Base-by-base conservation (phyloP, 352 stramenopile species). In the Globisporangium cystogenes region DNA sequence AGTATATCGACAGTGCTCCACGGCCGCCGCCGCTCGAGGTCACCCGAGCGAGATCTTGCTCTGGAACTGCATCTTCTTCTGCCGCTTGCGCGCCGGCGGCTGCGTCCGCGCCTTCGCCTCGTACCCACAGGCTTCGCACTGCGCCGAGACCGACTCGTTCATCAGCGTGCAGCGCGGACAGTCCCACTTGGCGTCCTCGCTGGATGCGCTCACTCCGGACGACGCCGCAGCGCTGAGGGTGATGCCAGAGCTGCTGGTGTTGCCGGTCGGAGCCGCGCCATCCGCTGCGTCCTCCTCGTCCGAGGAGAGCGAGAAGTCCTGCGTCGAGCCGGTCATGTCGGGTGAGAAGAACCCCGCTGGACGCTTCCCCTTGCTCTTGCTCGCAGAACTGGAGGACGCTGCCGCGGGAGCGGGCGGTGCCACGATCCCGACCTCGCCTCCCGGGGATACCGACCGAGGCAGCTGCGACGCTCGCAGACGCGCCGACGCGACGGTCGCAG, bases 161-260 rank as follows among this genome's bases (percentile, higher is more conserved):
- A 92, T 68, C 60, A 92, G 68, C 59, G 81, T 92, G 72, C 81
- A 92, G 27, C 78, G 72, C 40, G 73, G 83, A 51, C 81, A 92
- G 40, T 86, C 70, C 81, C 81, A 92, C 27, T 80, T 70, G 33
- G 36, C 70, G 18, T 68, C 69, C n/a, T 59, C 59, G 1, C 31
- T 50, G 18, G 29, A 29, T 8, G 11, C 43, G 18, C 18, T 23
- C 2, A n/a, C 35, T 16, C 35, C 35, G 35, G 35, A 39, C 35
- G n/a, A n/a, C n/a, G n/a, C n/a, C n/a, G n/a, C n/a, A n/a, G 14
- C 36, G 36, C 36, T 42, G 16, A 42, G 16, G 10, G 7, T 44
- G 21, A 26, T 43, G 8, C 26, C 49, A 45, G 46, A 43, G 42
- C 41, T 62, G 6, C 33, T 35, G 20, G 15, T 51, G 24, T 37